phyloP scores from a whole-genome alignment of 352 stramenopile species.

The Vaucheria bursata region DNA sequence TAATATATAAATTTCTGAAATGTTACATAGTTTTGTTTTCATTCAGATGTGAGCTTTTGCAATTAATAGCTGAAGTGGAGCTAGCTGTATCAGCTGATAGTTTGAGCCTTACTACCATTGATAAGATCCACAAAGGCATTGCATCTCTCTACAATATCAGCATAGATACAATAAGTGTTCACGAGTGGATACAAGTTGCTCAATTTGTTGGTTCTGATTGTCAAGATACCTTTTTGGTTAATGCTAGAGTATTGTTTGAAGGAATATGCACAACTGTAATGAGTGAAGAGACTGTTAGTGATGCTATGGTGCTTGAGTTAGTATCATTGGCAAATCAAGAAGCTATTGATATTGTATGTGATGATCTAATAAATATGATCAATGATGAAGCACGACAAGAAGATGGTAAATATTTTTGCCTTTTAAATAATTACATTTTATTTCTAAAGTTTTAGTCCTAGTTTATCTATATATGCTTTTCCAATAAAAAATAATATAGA shows the following conservation, averaged over 20 bases:
- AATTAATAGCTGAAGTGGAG: slow-evolving; percentile 22
- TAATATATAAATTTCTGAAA: too few relatives aligned
- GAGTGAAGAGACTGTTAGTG: slow-evolving; percentile 33
- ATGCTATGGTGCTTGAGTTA: slow-evolving; percentile 25
- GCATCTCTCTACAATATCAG: not conserved
- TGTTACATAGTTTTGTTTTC: too few relatives aligned
- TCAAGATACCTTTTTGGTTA: slow-evolving; percentile 27
- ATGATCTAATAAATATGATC: slow-evolving; percentile 45
- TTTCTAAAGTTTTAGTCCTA: too few relatives aligned
- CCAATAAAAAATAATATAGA: too few relatives aligned
- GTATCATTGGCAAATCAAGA: slow-evolving; percentile 31
- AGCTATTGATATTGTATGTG: slow-evolving; percentile 40
- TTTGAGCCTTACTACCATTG: slow-evolving; percentile 30
- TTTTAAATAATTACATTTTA: too few relatives aligned
- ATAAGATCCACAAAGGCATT: slow-evolving; percentile 28
- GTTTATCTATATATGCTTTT: too few relatives aligned
- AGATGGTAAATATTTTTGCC: too few relatives aligned
- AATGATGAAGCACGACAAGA: slow-evolving; percentile 28
- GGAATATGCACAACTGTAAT: slow-evolving; percentile 14
- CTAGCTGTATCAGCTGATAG: slow-evolving; percentile 28
- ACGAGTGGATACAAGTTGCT: slow-evolving; percentile 20
- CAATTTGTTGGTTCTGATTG: slow-evolving; percentile 38
- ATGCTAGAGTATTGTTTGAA: slow-evolving; percentile 28
- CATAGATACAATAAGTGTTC: not conserved
- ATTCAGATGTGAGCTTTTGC: slow-evolving; percentile 21